These are phyloP conservation scores for Podaxis carcinomalis DNA, from an alignment of 768 basidiomycete species.

Conservation along the genomic window DNA sequence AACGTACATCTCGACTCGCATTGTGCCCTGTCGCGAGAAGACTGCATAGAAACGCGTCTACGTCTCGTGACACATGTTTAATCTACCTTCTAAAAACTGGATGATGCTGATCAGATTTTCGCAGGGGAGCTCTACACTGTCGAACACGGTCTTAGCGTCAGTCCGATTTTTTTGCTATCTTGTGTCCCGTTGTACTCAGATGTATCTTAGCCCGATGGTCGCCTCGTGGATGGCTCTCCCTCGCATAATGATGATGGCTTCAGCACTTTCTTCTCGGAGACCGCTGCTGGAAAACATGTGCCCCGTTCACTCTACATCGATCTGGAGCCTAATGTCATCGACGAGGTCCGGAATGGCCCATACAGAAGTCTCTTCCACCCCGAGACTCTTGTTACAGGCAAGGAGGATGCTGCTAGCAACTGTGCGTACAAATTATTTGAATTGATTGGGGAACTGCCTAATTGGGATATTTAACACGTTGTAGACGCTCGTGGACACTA, in stretches of 20 bases:
- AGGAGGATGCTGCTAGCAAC: conserved; percentile 99
- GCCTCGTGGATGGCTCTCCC: conserved; percentile 73
- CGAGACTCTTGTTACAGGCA: conserved; percentile 96
- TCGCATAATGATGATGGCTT: conserved; percentile 85
- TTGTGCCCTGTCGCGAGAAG: conserved; percentile 16
- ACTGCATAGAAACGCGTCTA: conserved; percentile 28
- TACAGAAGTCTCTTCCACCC: conserved; percentile 99
- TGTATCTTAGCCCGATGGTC: conserved; percentile 82
- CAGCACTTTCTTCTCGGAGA: conserved; percentile 99
- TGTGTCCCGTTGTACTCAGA: conserved; percentile 16
- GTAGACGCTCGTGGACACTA: conserved; percentile 98
- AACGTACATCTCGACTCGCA: conserved; percentile 3
- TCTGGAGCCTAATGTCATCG: conserved; percentile 96
- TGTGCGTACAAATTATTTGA: conserved; percentile 45
- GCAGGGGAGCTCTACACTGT: conserved; percentile 98
- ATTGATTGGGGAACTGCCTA: background rate
- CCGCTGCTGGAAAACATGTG: conserved; percentile 92
- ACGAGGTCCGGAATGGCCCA: conserved; percentile 92
- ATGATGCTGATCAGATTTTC: conserved; percentile 36
- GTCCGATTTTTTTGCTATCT: conserved; percentile 23
- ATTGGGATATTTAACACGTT: conserved; percentile 6
- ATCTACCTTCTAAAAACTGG: conserved; percentile 21
- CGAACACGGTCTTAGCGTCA: conserved; percentile 95
- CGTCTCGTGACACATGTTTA: conserved; percentile 15
- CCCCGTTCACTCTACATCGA: conserved; percentile 97